A percentile compares a stretch with the other conserved stretches of the same genome.
Conservation (phyloP, 2,329 filamentous ascomycete species). For the Alternaria alternata region DNA sequence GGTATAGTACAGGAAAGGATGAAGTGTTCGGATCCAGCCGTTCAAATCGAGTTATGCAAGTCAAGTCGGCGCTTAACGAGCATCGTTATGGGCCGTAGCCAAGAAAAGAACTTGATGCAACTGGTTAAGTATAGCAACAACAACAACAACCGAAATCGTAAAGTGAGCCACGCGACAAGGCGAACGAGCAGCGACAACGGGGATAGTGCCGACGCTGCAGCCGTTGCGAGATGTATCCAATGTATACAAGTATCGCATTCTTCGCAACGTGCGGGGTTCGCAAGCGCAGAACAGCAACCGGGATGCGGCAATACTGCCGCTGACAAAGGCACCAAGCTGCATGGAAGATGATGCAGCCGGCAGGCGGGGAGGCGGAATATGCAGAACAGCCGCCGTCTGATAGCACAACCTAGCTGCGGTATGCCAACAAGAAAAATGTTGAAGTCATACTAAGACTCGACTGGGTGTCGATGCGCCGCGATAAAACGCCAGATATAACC, state of each 20-base stretch:
- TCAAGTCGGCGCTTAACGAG: slow-evolving; percentile 4
- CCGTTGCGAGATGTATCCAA: not conserved
- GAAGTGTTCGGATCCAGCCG: not conserved
- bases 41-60: not conserved
- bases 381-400: slow-evolving; percentile 8
- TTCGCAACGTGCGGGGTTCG: slow-evolving; percentile 14
- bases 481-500: slow-evolving; percentile 15
- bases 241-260: slow-evolving; percentile 6
- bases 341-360: slow-evolving; percentile 8
- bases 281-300: slow-evolving; percentile 9
- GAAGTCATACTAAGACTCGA: slow-evolving; percentile 8
- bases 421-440: slow-evolving; percentile 4
- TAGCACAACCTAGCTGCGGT: slow-evolving; percentile 4
- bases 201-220: not conserved
- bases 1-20: not conserved
- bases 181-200: not conserved
- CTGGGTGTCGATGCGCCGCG: slow-evolving; percentile 11
- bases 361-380: slow-evolving; percentile 15
- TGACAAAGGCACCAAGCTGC: slow-evolving; percentile 4
- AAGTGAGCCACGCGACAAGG: not conserved
- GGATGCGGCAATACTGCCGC: slow-evolving; percentile 1
- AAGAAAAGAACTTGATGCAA: not conserved
- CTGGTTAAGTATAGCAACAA: not conserved
- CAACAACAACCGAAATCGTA: not conserved
- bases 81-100: not conserved